Evolutionary conservation across 2,329 filamentous ascomycete genomes (phyloP).

Genomic region (Paecilomyces niveus): DNA sequence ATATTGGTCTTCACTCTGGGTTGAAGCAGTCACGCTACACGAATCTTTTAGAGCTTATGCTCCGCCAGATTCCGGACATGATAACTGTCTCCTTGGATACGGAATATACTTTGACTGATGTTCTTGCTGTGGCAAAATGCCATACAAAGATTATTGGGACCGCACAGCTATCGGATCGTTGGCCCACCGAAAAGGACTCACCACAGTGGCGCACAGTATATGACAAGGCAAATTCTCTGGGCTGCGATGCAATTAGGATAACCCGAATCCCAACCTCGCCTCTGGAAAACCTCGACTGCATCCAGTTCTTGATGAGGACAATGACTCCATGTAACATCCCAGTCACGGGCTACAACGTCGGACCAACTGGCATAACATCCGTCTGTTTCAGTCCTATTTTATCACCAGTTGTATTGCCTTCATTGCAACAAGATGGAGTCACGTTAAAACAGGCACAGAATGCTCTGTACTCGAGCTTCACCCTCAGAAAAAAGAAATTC

Average conservation of each 20-base stretch:
- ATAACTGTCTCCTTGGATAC: conserved; percentile 6
- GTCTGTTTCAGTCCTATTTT: conserved; percentile 15
- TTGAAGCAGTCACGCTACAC: not conserved
- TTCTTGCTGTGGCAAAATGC: conserved; percentile 5
- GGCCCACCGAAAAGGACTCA: not conserved
- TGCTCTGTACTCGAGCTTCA: conserved; percentile 3
- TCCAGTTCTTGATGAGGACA: conserved; percentile 5
- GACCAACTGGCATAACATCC: conserved; percentile 11
- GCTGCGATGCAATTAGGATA: conserved; percentile 10
- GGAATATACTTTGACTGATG: not conserved
- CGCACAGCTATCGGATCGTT: not conserved
- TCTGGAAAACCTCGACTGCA: conserved; percentile 7
- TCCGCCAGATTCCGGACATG: conserved; percentile 10
- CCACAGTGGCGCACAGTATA: not conserved
- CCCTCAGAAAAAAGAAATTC: conserved; percentile 10
- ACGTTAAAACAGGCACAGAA: not conserved
- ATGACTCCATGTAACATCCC: conserved; percentile 2
- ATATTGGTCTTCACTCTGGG: not conserved
- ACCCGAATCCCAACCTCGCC: conserved; percentile 3
- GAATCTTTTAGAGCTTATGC: conserved; percentile 2
- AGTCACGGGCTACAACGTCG: conserved; percentile 15
- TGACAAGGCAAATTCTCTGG: not conserved
- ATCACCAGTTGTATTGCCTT: conserved; percentile 11
- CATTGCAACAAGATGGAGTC: not conserved
- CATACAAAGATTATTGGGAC: conserved; percentile 7